These are phyloP conservation scores for Epichloe coenophiala DNA, from an alignment of 2,329 filamentous ascomycete genomes.

Conservation along the genomic window DNA sequence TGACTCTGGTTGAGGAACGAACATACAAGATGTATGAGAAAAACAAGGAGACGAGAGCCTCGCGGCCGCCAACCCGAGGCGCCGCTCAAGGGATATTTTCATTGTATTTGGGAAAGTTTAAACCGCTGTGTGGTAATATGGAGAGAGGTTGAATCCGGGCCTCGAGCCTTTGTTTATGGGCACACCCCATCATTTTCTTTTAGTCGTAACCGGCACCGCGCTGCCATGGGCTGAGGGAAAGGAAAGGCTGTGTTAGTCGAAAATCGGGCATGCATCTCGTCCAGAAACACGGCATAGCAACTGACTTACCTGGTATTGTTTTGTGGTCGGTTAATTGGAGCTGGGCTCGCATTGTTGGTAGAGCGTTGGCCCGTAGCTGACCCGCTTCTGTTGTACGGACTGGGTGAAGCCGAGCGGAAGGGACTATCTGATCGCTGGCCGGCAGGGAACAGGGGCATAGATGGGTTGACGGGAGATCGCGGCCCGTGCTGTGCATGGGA, in stretches of 20 bases:
- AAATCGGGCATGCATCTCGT: too few species aligned
- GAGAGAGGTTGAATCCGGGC: too few species aligned
- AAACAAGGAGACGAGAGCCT: background rate
- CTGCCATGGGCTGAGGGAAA: conserved; percentile 26
- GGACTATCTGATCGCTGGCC: conserved; percentile 22
- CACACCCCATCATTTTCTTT: background rate
- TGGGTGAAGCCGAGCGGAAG: conserved; percentile 22
- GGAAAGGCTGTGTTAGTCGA: conserved; percentile 8
- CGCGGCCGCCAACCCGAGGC: background rate
- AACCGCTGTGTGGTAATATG: background rate
- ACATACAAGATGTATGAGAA: background rate
- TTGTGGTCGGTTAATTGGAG: conserved; percentile 19
- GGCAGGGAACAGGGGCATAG: conserved; percentile 30
- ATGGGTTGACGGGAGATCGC: conserved; percentile 26
- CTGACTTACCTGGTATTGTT: conserved; percentile 25
- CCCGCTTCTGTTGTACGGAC: conserved; percentile 15
- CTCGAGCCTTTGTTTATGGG: background rate
- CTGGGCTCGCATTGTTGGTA: conserved; percentile 20
- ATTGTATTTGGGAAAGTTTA: background rate
- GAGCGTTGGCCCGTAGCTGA: conserved; percentile 14
- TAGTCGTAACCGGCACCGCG: conserved; percentile 32
- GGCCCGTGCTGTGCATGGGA: conserved; percentile 12
- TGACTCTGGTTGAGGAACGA: background rate
- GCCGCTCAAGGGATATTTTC: background rate
- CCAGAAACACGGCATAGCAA: too few species aligned